Evolutionary conservation across 2,329 filamentous ascomycete species (phyloP).

Genomic region (Neurospora sp.): DNA sequence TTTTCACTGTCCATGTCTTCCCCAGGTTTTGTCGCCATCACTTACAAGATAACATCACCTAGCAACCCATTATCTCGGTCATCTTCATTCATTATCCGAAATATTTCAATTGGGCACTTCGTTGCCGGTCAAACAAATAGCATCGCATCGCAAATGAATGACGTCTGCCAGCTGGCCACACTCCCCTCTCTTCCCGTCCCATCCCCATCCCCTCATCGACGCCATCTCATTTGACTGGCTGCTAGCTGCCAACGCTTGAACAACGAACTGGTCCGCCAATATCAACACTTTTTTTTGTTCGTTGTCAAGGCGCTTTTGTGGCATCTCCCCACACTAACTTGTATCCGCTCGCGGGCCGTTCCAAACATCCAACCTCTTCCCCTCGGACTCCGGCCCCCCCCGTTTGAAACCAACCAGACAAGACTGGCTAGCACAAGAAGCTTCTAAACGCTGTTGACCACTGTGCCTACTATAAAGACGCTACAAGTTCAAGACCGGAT

Average conservation of each 20-base stretch:
- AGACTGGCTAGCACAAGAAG: background rate
- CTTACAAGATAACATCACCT: background rate
- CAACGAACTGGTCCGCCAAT: background rate
- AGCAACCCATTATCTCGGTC: background rate
- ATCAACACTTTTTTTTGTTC: background rate
- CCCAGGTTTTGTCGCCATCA: background rate
- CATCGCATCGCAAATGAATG: background rate
- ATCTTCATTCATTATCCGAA: background rate
- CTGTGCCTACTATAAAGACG: background rate
- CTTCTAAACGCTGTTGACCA: constrained; percentile 10
- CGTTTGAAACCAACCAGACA: background rate
- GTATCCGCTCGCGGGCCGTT: background rate
- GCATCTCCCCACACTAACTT: background rate
- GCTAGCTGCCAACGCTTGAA: background rate
- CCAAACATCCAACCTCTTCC: background rate
- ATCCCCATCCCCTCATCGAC: background rate
- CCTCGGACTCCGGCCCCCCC: background rate
- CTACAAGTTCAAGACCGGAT: background rate
- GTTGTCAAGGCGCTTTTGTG: background rate
- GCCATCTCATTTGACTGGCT: background rate
- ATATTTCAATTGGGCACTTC: background rate
- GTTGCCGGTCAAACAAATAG: background rate
- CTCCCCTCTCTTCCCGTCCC: background rate
- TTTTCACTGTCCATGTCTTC: background rate
- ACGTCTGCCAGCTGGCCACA: background rate